Evolutionary conservation across 495 filamentous ascomycete species (phyloP).

Genomic region (Neurospora sp.): DNA sequence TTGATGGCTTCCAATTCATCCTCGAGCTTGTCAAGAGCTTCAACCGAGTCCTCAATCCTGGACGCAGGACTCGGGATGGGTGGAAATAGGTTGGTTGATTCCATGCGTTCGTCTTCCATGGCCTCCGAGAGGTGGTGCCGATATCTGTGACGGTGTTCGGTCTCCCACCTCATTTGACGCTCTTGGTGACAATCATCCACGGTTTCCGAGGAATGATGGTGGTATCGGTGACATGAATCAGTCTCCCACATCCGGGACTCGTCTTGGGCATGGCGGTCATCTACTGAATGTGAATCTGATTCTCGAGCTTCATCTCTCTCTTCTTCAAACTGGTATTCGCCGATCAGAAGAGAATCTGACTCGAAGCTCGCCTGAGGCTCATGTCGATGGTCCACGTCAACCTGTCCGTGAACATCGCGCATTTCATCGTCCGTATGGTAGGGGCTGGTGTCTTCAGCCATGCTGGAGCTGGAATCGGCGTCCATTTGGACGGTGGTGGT

Average conservation of each 20-base stretch:
- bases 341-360: neutral
- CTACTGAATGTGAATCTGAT: neutral
- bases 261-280: neutral
- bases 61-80: conserved; percentile 33
- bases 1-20: conserved; percentile 49
- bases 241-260: neutral
- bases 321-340: neutral
- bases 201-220: neutral
- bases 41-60: conserved; percentile 59
- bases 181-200: neutral
- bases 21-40: conserved; percentile 58
- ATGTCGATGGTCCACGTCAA: neutral
- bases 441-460: neutral
- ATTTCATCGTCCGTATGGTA: neutral
- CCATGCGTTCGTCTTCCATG: neutral
- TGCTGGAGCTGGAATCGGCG: neutral
- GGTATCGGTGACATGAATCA: neutral
- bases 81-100: neutral
- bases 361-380: neutral
- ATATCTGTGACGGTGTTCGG: neutral
- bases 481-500: neutral
- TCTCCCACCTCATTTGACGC: neutral
- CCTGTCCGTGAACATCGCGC: neutral
- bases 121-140: neutral
- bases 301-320: neutral